Evolutionary conservation across 352 stramenopile species (phyloP), one percentile per base, ranked within the genome.

Genomic region (Phytophthora boehmeriae): DNA sequence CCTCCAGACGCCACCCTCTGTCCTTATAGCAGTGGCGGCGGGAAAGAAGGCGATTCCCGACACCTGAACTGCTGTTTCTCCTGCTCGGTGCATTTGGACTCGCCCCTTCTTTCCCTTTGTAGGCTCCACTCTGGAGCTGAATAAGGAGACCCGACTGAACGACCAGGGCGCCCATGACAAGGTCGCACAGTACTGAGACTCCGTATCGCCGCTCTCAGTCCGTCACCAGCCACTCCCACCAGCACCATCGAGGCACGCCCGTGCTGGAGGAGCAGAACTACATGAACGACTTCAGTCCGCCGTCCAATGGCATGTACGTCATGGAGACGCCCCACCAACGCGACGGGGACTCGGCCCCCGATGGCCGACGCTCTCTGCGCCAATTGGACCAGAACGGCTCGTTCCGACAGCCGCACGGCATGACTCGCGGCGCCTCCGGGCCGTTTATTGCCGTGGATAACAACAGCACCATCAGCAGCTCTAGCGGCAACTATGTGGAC

Each of bases 261-360:
- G 80, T 93, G 46, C 71, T 93, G 32, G 84, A 92, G 66, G 84
- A 93, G 36, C 69, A 88, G 43, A 78, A 75, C 55, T 91, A 89
- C 52, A 77, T 83, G 56, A 74, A 48, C 55, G 69, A 69, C 45
- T 80, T 75, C 47, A 88, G 72, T 50, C 83, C 74, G 25, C 68
- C 77, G n/a, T 72, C 62, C 30, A 78, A 74, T 50, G 67, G 72
- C 20, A 41, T 89, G n/a, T 90, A 88, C 71, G 76, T 91, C 54
- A 92, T 93, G 80, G 84, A 91, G 54, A 77, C 76, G 30, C 67
- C 57, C 39, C 71, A 71, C 39, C 60, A 72, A 49, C 62, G 68
- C 27, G 68, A 80, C 32, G 35, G 67, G 3, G 62, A 72, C 30
- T n/a, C n/a, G n/a, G 65, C 48, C 28, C 45, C 54, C 1, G 68